Evolutionary conservation across 2,329 filamentous ascomycete genomes (phyloP).

Genomic region (Colletotrichum sp.): DNA sequence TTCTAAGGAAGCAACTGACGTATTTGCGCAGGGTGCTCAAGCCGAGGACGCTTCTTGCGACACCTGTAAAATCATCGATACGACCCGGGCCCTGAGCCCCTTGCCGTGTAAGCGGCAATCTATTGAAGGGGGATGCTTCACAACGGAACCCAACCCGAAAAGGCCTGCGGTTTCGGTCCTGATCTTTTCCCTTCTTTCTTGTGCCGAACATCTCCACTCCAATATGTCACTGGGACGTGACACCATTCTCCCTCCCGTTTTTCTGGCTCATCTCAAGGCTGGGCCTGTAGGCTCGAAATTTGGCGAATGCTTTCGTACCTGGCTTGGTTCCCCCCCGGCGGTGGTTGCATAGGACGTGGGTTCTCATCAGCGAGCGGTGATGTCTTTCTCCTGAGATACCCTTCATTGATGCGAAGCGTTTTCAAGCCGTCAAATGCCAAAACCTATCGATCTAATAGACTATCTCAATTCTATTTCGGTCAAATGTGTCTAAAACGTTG

Average conservation of each 20-base stretch:
- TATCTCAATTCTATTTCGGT: neutral
- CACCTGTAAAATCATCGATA: conserved; percentile 7
- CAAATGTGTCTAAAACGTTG: neutral
- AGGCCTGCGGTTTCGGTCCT: neutral
- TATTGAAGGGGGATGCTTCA: neutral
- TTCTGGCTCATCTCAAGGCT: neutral
- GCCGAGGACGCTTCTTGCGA: conserved; percentile 22
- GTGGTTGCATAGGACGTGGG: neutral
- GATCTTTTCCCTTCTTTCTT: neutral
- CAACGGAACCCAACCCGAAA: neutral
- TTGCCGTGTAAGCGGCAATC: neutral
- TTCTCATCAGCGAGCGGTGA: neutral
- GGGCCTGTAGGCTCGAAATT: neutral
- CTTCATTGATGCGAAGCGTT: conserved; percentile 4
- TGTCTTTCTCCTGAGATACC: conserved; percentile 11
- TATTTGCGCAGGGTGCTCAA: conserved; percentile 18
- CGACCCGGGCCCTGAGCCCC: neutral
- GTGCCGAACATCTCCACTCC: neutral
- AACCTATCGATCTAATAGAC: neutral
- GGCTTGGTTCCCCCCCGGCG: neutral
- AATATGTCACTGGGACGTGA: neutral
- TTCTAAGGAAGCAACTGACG: neutral
- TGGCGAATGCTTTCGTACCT: neutral
- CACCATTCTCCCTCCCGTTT: neutral
- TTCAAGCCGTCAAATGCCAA: neutral